Evolutionary conservation across 1,284 basidiomycete species (phyloP).

Genomic region (Abortiporus biennis): DNA sequence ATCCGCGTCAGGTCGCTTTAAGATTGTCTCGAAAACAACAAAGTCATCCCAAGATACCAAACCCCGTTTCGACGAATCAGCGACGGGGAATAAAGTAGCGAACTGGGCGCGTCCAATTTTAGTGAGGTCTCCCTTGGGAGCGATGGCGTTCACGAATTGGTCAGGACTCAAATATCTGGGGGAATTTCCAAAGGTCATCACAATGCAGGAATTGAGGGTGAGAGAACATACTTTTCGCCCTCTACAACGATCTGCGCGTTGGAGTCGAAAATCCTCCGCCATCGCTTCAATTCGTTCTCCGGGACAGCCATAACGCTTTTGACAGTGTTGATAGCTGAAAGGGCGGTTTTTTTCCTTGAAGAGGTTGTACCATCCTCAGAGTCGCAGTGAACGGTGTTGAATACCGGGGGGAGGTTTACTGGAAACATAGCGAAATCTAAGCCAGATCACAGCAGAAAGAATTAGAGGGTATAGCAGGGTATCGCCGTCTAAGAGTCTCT

Average conservation of each 20-base stretch:
- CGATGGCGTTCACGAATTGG: slow-evolving; percentile 90
- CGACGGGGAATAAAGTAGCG: slow-evolving; percentile 84
- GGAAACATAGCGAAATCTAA: slow-evolving; percentile 8
- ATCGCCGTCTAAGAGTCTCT: slow-evolving; percentile 15
- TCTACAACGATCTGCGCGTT: slow-evolving; percentile 69
- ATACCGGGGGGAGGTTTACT: slow-evolving; percentile 3
- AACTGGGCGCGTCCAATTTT: slow-evolving; percentile 86
- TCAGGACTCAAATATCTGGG: slow-evolving; percentile 74
- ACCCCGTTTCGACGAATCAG: slow-evolving; percentile 74
- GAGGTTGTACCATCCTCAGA: slow-evolving; percentile 22
- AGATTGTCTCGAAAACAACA: slow-evolving; percentile 84
- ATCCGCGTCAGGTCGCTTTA: slow-evolving; percentile 89
- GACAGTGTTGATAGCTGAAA: slow-evolving; percentile 56
- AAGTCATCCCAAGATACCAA: slow-evolving; percentile 93
- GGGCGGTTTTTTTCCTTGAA: slow-evolving; percentile 28
- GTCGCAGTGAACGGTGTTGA: slow-evolving; percentile 51
- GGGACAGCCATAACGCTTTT: slow-evolving; percentile 65
- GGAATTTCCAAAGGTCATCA: slow-evolving; percentile 1
- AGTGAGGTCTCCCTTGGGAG: slow-evolving; percentile 75
- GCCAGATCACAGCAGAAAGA: slow-evolving; percentile 2
- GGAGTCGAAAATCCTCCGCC: slow-evolving; percentile 80
- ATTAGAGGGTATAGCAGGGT: slow-evolving; percentile 17
- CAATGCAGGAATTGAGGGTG: neutral
- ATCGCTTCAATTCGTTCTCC: slow-evolving; percentile 79
- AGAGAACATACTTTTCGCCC: slow-evolving; percentile 70